Conservation (phyloP, 2,329 filamentous ascomycete species). For the Penicillium sp. region DNA sequence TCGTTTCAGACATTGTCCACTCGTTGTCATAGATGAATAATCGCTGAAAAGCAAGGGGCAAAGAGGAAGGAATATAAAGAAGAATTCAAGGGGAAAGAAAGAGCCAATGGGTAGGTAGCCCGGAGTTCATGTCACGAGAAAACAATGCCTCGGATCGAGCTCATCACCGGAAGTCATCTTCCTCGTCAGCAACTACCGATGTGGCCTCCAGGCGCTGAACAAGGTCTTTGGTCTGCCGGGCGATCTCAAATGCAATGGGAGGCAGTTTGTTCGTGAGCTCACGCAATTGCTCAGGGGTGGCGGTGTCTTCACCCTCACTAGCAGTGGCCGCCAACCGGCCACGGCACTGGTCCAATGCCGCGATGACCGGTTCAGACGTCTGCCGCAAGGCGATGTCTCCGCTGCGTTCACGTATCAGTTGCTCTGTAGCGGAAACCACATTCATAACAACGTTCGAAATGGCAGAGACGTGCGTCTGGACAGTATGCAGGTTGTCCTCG, state of each 20-base stretch:
- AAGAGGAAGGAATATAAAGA: constrained; percentile 9
- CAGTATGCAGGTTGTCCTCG: constrained; percentile 54
- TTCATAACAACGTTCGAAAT: constrained; percentile 64
- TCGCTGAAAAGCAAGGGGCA: constrained; percentile 21
- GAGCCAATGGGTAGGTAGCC: background rate
- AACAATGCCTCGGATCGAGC: background rate
- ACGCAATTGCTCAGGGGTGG: constrained; percentile 41
- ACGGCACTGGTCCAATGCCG: constrained; percentile 52
- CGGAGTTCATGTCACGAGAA: background rate
- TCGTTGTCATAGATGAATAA: constrained; percentile 19
- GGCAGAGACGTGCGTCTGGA: constrained; percentile 60
- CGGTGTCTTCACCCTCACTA: constrained; percentile 53
- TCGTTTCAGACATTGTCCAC: constrained; percentile 23
- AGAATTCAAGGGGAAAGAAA: constrained; percentile 4
- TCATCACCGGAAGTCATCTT: constrained; percentile 35
- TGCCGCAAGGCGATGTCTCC: constrained; percentile 44
- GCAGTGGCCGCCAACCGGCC: constrained; percentile 57
- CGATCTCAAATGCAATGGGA: constrained; percentile 79
- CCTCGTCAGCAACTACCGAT: constrained; percentile 23
- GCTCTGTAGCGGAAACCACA: constrained; percentile 58
- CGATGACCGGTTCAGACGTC: constrained; percentile 34
- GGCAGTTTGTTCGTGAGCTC: constrained; percentile 63
- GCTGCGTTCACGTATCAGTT: constrained; percentile 43
- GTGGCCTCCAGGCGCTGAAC: constrained; percentile 43
- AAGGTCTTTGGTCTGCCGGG: constrained; percentile 69